phyloP scores from a whole-genome alignment of 2,329 filamentous ascomycete species.

The Diplodia sapinea region DNA sequence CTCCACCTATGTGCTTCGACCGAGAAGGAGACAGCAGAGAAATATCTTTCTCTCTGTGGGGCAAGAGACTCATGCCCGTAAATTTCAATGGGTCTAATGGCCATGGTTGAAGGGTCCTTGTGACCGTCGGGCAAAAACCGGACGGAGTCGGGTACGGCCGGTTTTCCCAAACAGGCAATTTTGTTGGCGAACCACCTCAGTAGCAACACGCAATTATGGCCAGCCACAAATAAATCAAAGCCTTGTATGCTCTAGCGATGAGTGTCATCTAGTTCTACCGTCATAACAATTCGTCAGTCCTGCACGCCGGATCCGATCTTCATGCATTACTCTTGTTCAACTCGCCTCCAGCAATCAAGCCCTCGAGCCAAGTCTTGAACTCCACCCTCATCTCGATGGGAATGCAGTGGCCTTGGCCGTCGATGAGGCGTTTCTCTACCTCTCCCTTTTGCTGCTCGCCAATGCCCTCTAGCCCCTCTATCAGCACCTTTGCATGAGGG shows the following conservation, averaged over 20 bases:
- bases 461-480: slow-evolving; percentile 59
- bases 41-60: not conserved
- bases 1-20: slow-evolving; percentile 1
- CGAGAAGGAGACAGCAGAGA: not conserved
- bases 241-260: not conserved
- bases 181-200: not conserved
- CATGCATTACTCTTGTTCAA: slow-evolving; percentile 43
- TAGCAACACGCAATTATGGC: not conserved
- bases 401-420: slow-evolving; percentile 77
- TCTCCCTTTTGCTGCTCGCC: slow-evolving; percentile 50
- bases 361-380: slow-evolving; percentile 69
- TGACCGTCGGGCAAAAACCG: slow-evolving; percentile 14
- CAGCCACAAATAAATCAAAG: not conserved
- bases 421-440: slow-evolving; percentile 65
- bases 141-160: not conserved
- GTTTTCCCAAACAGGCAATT: slow-evolving; percentile 12
- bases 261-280: slow-evolving; percentile 7
- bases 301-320: not conserved
- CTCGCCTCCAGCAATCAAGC: slow-evolving; percentile 60
- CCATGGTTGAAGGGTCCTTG: not conserved
- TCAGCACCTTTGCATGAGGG: slow-evolving; percentile 71
- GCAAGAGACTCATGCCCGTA: not conserved
- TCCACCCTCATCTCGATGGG: slow-evolving; percentile 73
- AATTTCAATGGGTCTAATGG: not conserved
- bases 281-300: not conserved